These are phyloP conservation scores for Penicillium maclennaniae DNA, from an alignment of 495 filamentous ascomycete species.

Conservation along the genomic window DNA sequence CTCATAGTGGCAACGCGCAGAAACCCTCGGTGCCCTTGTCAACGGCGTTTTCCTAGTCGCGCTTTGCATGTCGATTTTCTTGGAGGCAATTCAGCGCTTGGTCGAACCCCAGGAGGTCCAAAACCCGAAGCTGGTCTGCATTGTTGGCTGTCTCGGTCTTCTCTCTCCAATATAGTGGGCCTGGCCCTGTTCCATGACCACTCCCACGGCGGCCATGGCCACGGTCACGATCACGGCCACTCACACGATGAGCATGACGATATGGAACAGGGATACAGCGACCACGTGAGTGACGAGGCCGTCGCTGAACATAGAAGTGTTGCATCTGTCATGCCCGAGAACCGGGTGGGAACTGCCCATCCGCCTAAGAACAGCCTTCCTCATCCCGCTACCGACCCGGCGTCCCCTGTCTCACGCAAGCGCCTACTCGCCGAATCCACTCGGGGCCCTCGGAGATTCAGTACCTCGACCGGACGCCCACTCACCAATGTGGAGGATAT, in stretches of 20 bases:
- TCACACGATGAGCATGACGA: conserved; percentile 27
- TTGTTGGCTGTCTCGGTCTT: conserved; percentile 84
- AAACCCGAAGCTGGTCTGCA: conserved; percentile 78
- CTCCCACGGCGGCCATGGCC: conserved; percentile 63
- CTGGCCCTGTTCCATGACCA: conserved; percentile 90
- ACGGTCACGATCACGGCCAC: conserved; percentile 49
- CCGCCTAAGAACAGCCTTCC: conserved; percentile 41
- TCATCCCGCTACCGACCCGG: conserved; percentile 27
- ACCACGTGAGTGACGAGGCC: conserved; percentile 30
- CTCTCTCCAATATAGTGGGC: conserved; percentile 82
- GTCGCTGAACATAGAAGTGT: conserved; percentile 45
- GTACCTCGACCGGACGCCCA: conserved; percentile 46
- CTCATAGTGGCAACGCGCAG: conserved; percentile 88
- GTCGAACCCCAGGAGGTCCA: conserved; percentile 82
- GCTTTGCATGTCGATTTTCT: conserved; percentile 88
- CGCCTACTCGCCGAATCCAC: conserved; percentile 33
- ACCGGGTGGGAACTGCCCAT: conserved; percentile 13
- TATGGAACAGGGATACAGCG: conserved; percentile 44
- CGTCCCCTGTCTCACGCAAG: conserved; percentile 28
- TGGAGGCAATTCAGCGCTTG: conserved; percentile 87
- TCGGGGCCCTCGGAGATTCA: conserved; percentile 51
- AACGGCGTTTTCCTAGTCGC: conserved; percentile 97
- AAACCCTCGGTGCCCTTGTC: conserved; percentile 90
- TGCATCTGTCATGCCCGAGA: conserved; percentile 44
- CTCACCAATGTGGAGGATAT: conserved; percentile 65